These are phyloP conservation scores for Agapanthus africanus DNA, from an alignment of 106 monocot species.

Conservation along the genomic window DNA sequence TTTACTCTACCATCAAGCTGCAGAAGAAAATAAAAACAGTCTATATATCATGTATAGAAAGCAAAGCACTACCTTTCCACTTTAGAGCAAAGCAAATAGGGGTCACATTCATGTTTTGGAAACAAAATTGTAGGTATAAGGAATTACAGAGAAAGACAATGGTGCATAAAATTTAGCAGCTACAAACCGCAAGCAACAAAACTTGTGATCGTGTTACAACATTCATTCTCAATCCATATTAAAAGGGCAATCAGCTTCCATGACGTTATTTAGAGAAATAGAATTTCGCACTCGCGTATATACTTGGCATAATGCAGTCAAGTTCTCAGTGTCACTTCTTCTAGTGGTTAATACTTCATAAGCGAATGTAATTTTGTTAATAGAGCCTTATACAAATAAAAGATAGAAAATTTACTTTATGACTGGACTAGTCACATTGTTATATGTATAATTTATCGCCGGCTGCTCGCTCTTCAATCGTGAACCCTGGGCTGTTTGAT, in stretches of 20 bases:
- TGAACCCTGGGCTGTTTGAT: too few relatives aligned
- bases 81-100: too few relatives aligned
- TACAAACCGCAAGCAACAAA: neutral
- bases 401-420: too few relatives aligned
- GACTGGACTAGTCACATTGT: too few relatives aligned
- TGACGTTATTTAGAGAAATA: too few relatives aligned
- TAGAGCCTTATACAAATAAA: too few relatives aligned
- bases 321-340: neutral
- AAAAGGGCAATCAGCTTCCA: neutral
- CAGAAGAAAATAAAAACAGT: neutral
- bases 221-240: neutral
- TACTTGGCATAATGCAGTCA: neutral
- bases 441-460: too few relatives aligned
- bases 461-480: too few relatives aligned
- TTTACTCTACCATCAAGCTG: conserved; percentile 89
- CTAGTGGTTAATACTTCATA: neutral
- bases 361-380: neutral
- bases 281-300: too few relatives aligned
- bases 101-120: neutral
- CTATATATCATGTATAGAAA: neutral
- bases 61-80: too few relatives aligned
- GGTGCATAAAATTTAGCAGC: neutral
- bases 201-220: neutral
- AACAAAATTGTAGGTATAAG: neutral
- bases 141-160: neutral